phyloP scores from a whole-genome alignment of 495 filamentous ascomycete genomes.

The Penicillium parvum region DNA sequence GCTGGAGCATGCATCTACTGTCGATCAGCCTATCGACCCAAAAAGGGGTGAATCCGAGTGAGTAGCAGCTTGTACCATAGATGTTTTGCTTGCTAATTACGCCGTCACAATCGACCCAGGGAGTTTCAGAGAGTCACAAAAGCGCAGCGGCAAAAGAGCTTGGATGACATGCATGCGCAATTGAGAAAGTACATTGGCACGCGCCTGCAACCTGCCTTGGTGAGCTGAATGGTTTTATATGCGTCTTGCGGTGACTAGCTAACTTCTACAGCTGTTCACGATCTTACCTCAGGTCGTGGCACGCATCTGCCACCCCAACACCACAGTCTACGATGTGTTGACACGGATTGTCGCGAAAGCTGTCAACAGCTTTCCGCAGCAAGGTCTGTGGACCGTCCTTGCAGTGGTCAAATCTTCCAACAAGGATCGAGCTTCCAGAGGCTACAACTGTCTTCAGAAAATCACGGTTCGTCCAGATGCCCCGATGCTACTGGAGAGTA shows the following conservation, averaged over 20 bases:
- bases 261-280: slow-evolving; percentile 64
- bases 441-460: slow-evolving; percentile 46
- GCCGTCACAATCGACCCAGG: slow-evolving; percentile 15
- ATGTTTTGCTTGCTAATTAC: slow-evolving; percentile 1
- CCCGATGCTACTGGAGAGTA: too few species aligned
- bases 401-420: slow-evolving; percentile 65
- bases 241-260: slow-evolving; percentile 8
- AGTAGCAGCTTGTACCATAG: slow-evolving; percentile 9
- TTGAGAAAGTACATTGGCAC: slow-evolving; percentile 64
- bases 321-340: slow-evolving; percentile 67
- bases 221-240: slow-evolving; percentile 9
- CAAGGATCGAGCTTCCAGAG: slow-evolving; percentile 45
- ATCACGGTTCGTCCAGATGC: slow-evolving; percentile 30
- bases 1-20: slow-evolving; percentile 80
- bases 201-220: slow-evolving; percentile 74
- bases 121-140: slow-evolving; percentile 55
- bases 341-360: slow-evolving; percentile 77
- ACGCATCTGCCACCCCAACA: slow-evolving; percentile 81
- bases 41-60: slow-evolving; percentile 58
- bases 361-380: slow-evolving; percentile 73
- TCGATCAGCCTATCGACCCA: slow-evolving; percentile 61
- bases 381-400: slow-evolving; percentile 89
- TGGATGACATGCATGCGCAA: slow-evolving; percentile 66
- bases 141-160: slow-evolving; percentile 56
- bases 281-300: slow-evolving; percentile 89